Evolutionary conservation across 805 yeast genomes (phyloP).

Genomic region (Wickerhamiella azyma): DNA sequence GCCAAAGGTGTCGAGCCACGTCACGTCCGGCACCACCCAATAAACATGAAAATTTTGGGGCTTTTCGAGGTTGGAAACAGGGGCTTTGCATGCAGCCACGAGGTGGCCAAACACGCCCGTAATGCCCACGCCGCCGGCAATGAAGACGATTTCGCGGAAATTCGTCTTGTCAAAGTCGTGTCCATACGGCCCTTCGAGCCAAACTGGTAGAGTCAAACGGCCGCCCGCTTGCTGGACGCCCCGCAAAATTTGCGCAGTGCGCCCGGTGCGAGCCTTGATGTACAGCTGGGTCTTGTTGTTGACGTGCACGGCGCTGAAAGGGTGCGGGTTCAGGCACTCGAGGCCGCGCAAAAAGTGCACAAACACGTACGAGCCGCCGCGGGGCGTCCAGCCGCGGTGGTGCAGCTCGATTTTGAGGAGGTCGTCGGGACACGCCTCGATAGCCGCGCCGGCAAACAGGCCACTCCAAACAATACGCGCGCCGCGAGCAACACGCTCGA

Average conservation of each 20-base stretch:
- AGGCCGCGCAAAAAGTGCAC: constrained; percentile 34
- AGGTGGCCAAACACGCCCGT: constrained; percentile 33
- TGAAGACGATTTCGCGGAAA: constrained; percentile 29
- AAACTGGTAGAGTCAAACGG: constrained; percentile 22
- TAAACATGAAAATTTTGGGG: constrained; percentile 30
- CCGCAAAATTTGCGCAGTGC: constrained; percentile 33
- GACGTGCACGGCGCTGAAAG: constrained; percentile 35
- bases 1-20: constrained; percentile 36
- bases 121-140: constrained; percentile 52
- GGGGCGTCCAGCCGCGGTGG: constrained; percentile 30
- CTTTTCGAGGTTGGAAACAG: not conserved
- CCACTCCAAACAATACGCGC: constrained; percentile 46
- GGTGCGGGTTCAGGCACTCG: constrained; percentile 55
- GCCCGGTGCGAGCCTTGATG: constrained; percentile 32
- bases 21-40: constrained; percentile 50
- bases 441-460: constrained; percentile 16
- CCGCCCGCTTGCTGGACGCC: constrained; percentile 22
- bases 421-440: constrained; percentile 13
- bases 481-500: constrained; percentile 48
- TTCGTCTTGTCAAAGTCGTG: constrained; percentile 20
- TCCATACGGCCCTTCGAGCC: constrained; percentile 53
- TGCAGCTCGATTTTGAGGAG: constrained; percentile 22
- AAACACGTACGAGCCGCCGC: constrained; percentile 45
- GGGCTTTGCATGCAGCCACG: not conserved
- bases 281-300: constrained; percentile 7